A percentile compares a stretch with the other conserved stretches of the same genome.
Conservation (phyloP, 1,284 basidiomycete genomes). For the Rhodofomes roseus region DNA sequence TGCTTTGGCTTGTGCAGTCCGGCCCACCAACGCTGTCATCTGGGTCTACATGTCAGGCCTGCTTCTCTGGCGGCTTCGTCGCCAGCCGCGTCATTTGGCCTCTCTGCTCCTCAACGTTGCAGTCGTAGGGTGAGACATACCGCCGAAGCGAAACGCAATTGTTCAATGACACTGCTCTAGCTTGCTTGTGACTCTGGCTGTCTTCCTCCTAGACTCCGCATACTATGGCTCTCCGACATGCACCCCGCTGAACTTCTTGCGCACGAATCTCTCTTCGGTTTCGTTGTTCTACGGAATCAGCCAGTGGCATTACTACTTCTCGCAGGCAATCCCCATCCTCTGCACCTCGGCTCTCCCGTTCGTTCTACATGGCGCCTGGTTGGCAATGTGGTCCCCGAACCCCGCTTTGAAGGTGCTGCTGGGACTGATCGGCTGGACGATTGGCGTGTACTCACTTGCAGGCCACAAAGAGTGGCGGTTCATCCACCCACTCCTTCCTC, state of each 20-base stretch:
- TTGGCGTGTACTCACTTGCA: conserved; percentile 72
- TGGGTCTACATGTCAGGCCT: conserved; percentile 71
- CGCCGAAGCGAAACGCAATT: background rate
- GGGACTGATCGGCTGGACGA: conserved; percentile 57
- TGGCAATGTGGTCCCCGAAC: conserved; percentile 21
- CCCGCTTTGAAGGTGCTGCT: conserved; percentile 43
- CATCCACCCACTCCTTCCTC: conserved; percentile 86
- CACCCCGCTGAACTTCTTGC: conserved; percentile 80
- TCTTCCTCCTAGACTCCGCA: conserved; percentile 58
- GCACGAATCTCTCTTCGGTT: conserved; percentile 76
- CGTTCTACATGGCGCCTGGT: conserved; percentile 57
- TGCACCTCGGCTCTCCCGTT: conserved; percentile 74
- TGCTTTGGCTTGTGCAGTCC: conserved; percentile 73
- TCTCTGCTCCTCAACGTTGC: conserved; percentile 35
- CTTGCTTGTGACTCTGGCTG: conserved; percentile 29
- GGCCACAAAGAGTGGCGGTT: conserved; percentile 98
- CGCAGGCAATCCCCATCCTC: conserved; percentile 83
- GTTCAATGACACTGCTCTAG: conserved; percentile 26
- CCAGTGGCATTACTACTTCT: conserved; percentile 86
- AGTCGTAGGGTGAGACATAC: conserved; percentile 40
- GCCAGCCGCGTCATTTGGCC: conserved; percentile 26
- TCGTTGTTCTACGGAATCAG: conserved; percentile 94
- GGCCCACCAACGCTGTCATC: conserved; percentile 85
- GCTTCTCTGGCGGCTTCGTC: conserved; percentile 47
- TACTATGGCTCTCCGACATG: conserved; percentile 72